Conservation (phyloP, 768 basidiomycete species). For the Ephemerocybe angulata region DNA sequence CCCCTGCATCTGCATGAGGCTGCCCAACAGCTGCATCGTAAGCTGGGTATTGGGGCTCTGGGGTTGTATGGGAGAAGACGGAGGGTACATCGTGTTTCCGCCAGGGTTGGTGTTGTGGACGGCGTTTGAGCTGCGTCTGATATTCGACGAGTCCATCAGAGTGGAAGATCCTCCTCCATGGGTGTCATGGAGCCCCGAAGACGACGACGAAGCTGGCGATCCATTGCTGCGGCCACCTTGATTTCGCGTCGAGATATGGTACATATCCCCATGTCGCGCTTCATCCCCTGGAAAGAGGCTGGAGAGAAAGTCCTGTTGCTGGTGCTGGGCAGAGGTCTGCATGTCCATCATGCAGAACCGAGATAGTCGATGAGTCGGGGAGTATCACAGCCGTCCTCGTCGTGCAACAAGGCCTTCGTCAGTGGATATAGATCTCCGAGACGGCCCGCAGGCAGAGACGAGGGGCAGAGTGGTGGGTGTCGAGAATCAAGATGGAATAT, state of each 20-base stretch:
- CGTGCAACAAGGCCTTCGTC: background rate
- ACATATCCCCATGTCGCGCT: background rate
- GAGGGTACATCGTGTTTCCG: slow-evolving; percentile 5
- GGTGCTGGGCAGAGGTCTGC: background rate
- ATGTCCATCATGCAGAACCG: background rate
- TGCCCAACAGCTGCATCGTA: slow-evolving; percentile 49
- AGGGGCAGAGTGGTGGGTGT: background rate
- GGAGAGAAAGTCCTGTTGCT: background rate
- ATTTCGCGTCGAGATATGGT: background rate
- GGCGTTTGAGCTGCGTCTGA: background rate
- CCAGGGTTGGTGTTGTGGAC: background rate
- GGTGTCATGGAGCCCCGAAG: background rate
- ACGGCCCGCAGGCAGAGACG: background rate
- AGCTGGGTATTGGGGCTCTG: slow-evolving; percentile 33
- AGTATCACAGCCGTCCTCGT: background rate
- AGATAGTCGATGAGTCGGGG: background rate
- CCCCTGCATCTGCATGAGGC: slow-evolving; percentile 49
- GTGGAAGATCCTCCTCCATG: background rate
- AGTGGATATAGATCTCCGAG: background rate
- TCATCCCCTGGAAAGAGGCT: background rate
- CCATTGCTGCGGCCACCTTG: background rate
- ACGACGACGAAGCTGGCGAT: slow-evolving; percentile 3
- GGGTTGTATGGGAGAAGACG: slow-evolving; percentile 13
- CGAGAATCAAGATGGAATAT: slow-evolving; percentile 1
- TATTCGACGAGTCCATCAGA: slow-evolving; percentile 4